Conservation (phyloP, 108 stramenopile genomes). For the Nannochloropsis salina region DNA sequence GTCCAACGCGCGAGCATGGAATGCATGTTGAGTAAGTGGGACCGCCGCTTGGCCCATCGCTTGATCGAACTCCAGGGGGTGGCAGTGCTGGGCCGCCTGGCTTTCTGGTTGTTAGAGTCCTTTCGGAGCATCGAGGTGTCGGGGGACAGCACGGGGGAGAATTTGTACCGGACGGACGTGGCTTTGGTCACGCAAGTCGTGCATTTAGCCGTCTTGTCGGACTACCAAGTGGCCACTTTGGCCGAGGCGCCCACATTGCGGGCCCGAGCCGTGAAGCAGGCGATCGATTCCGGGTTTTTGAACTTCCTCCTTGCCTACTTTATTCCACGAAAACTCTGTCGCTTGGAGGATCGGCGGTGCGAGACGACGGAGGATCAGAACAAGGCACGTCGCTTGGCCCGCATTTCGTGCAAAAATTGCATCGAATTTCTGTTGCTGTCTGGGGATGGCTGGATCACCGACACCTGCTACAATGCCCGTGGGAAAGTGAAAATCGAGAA, state of each 20-base stretch:
- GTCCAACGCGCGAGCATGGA: neutral
- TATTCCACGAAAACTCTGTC: neutral
- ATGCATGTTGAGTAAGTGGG: neutral
- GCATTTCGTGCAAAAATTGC: neutral
- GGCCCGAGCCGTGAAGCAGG: neutral
- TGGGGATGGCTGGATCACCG: neutral
- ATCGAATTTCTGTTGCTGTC: neutral
- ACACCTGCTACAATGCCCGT: neutral
- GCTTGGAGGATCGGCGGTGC: neutral
- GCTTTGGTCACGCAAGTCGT: constrained; percentile 4
- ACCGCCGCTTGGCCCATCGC: neutral
- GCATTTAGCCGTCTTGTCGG: neutral
- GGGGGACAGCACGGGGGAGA: neutral
- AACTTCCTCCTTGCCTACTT: neutral
- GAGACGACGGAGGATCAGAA: constrained; percentile 15
- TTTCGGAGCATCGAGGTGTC: neutral
- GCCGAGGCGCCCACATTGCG: neutral
- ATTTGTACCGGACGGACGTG: constrained; percentile 9
- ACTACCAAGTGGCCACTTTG: neutral
- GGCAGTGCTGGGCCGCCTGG: neutral
- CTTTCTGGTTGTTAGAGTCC: neutral
- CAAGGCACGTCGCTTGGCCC: neutral
- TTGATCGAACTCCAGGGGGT: neutral
- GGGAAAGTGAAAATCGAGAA: neutral
- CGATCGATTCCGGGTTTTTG: constrained; percentile 5